Evolutionary conservation across 169 alveolate genomes (phyloP).

Genomic region (Eimeria tenella): DNA sequence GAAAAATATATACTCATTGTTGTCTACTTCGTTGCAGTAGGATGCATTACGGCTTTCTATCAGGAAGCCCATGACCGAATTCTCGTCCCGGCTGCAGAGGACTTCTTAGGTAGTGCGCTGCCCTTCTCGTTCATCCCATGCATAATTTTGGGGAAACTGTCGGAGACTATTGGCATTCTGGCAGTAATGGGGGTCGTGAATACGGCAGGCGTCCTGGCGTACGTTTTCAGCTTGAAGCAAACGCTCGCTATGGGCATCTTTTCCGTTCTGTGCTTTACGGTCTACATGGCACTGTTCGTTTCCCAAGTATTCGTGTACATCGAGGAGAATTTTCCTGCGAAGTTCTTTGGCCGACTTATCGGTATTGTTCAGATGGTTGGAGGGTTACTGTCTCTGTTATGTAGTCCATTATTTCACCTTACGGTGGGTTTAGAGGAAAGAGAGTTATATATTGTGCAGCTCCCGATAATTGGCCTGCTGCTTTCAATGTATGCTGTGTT

Average conservation of each 20-base stretch:
- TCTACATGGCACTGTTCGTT: constrained; percentile 81
- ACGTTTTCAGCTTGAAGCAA: constrained; percentile 79
- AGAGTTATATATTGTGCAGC: constrained; percentile 18
- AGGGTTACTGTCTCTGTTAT: constrained; percentile 81
- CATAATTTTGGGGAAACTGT: constrained; percentile 72
- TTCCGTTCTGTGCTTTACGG: constrained; percentile 81
- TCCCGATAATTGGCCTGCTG: constrained; percentile 23
- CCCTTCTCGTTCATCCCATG: constrained; percentile 78
- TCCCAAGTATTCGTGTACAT: constrained; percentile 83
- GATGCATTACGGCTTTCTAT: constrained; percentile 61
- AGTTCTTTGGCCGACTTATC: constrained; percentile 82
- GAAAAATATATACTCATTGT: constrained; percentile 35
- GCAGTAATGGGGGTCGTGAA: constrained; percentile 79
- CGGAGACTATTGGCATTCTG: constrained; percentile 69
- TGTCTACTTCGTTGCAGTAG: constrained; percentile 59
- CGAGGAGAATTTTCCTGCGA: constrained; percentile 79
- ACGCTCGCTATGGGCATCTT: constrained; percentile 60
- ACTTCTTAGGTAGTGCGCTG: constrained; percentile 33
- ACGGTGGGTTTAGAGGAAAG: background rate
- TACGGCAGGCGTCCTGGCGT: constrained; percentile 81
- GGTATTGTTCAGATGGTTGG: constrained; percentile 83
- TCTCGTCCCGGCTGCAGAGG: background rate
- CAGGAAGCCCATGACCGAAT: constrained; percentile 73
- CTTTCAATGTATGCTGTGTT: constrained; percentile 3
- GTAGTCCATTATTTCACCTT: constrained; percentile 78